phyloP scores from a whole-genome alignment of 176 grass and related monocot genomes.

The Avena insularis region DNA sequence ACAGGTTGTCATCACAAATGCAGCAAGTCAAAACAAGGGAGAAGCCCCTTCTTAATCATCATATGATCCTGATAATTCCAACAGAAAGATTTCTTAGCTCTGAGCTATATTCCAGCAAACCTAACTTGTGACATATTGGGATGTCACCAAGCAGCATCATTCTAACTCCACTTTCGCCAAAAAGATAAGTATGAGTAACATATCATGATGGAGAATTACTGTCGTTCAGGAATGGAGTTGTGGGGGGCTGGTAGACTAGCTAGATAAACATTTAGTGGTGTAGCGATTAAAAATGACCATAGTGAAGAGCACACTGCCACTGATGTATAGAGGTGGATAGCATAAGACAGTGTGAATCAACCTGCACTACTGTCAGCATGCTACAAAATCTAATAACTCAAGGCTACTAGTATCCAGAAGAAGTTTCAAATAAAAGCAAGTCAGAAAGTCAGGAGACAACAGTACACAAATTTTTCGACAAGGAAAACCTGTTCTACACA shows the following conservation, averaged over 20 bases:
- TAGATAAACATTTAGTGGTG: neutral
- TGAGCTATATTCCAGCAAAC: neutral
- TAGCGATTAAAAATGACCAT: neutral
- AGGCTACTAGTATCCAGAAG: neutral
- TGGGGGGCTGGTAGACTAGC: neutral
- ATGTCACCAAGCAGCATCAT: neutral
- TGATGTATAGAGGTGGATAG: neutral
- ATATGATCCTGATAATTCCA: neutral
- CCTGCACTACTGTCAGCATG: neutral
- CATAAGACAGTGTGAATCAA: neutral
- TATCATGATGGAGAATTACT: neutral
- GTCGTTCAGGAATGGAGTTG: neutral
- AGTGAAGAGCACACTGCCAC: neutral
- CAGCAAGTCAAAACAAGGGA: constrained; percentile 4
- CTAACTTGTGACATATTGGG: neutral
- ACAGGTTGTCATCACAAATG: neutral
- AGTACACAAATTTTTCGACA: neutral
- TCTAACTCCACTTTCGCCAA: neutral
- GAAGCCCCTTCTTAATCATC: neutral
- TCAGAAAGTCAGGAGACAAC: neutral
- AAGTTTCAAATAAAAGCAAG: neutral
- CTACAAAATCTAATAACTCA: neutral
- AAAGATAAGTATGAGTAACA: neutral
- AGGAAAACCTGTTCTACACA: neutral
- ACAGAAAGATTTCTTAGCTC: neutral